Percentiles rank a stretch among this genome's conserved stretches.
Conservation (phyloP, 2,329 filamentous ascomycete species). For the Colletotrichum truncatum region DNA sequence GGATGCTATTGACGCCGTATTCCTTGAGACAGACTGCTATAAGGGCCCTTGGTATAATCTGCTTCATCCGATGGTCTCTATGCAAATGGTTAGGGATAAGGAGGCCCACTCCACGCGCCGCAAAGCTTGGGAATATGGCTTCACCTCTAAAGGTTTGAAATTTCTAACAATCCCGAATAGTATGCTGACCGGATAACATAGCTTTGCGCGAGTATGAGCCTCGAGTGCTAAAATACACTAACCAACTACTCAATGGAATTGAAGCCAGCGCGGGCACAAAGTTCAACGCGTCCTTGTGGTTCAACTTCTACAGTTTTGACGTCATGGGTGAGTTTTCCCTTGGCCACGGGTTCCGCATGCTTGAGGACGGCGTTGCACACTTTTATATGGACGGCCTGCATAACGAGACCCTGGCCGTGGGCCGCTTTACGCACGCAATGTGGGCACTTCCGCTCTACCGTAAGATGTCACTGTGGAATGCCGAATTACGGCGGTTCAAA, state of each 20-base stretch:
- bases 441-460: conserved; percentile 32
- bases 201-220: conserved; percentile 39
- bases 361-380: conserved; percentile 37
- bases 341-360: conserved; percentile 44
- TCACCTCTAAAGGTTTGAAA: conserved; percentile 36
- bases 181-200: neutral
- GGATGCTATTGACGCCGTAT: conserved; percentile 36
- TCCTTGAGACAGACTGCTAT: conserved; percentile 38
- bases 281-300: conserved; percentile 41
- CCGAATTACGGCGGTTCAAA: conserved; percentile 29
- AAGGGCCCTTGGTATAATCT: conserved; percentile 46
- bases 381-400: conserved; percentile 36
- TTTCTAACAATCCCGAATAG: fast-evolving
- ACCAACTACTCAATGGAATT: conserved; percentile 35
- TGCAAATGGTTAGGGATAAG: conserved; percentile 42
- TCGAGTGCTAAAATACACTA: conserved; percentile 35
- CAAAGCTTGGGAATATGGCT: conserved; percentile 44
- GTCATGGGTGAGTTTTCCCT: conserved; percentile 52
- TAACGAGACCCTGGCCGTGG: conserved; percentile 33
- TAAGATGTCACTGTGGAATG: conserved; percentile 30
- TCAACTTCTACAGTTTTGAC: conserved; percentile 47
- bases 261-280: neutral
- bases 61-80: conserved; percentile 36
- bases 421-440: conserved; percentile 33
- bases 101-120: conserved; percentile 40